These are phyloP conservation scores for Ramaria sp. DNA, from an alignment of 768 basidiomycete species.

Conservation along the genomic window DNA sequence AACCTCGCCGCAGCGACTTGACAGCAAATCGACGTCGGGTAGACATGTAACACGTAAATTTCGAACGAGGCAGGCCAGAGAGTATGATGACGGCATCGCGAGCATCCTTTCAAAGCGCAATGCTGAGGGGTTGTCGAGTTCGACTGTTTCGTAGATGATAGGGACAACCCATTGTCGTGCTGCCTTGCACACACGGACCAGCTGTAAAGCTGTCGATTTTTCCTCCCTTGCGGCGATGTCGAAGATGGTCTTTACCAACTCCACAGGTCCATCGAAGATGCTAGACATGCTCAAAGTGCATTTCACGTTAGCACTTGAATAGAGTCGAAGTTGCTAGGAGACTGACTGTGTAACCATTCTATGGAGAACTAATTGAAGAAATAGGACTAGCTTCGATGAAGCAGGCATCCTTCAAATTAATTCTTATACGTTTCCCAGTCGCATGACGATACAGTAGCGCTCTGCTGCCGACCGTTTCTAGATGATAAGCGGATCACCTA, in stretches of 20 bases:
- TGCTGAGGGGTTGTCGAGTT: constrained; percentile 1
- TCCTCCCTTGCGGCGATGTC: constrained; percentile 7
- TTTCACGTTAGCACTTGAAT: no score
- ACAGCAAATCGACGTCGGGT: not conserved
- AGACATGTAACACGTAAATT: not conserved
- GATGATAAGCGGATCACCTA: no score
- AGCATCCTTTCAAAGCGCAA: constrained; percentile 1
- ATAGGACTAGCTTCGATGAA: no score
- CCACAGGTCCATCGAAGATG: constrained; percentile 6
- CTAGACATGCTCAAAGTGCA: not conserved
- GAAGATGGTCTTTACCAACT: constrained; percentile 3
- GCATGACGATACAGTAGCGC: no score
- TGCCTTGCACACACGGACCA: constrained; percentile 2
- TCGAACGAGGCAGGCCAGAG: not conserved
- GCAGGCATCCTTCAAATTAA: no score
- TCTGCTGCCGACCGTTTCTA: no score
- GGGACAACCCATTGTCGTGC: constrained; percentile 2
- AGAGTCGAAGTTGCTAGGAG: no score
- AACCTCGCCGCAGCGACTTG: not conserved
- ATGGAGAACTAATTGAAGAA: no score
- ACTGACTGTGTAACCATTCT: no score
- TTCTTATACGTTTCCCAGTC: no score
- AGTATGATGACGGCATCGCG: not conserved
- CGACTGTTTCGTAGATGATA: constrained; percentile 6
- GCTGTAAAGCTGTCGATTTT: not conserved